Conservation (phyloP, 352 stramenopile genomes). For the Globisporangium nagaii region DNA sequence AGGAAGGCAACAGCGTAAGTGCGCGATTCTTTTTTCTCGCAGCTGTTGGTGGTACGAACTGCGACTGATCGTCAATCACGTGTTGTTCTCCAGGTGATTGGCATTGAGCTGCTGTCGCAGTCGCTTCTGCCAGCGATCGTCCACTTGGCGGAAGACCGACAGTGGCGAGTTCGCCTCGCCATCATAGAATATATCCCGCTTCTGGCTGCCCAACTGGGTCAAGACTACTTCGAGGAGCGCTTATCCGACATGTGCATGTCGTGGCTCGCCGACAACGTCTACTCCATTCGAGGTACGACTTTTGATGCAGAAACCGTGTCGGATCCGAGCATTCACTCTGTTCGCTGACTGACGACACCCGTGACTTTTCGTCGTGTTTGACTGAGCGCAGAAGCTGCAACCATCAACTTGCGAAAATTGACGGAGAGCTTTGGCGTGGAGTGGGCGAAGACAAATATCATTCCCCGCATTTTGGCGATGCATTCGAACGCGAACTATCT, state of each 20-base stretch:
- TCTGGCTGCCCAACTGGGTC: constrained; percentile 93
- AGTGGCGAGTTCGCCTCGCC: constrained; percentile 97
- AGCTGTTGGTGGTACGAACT: too few relatives aligned
- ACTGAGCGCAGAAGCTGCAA: constrained; percentile 79
- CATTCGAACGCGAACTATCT: constrained; percentile 93
- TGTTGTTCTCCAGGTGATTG: constrained; percentile 83
- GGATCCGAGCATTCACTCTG: neutral
- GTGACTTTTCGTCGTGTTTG: neutral
- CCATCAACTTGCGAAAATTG: constrained; percentile 93
- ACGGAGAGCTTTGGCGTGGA: constrained; percentile 94
- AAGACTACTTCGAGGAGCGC: constrained; percentile 95
- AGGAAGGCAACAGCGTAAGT: constrained; percentile 91
- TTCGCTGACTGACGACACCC: neutral
- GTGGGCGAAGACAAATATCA: constrained; percentile 91
- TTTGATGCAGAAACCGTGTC: too few relatives aligned
- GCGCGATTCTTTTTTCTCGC: neutral
- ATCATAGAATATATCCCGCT: constrained; percentile 99
- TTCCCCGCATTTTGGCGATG: constrained; percentile 94
- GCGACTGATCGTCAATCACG: too few relatives aligned
- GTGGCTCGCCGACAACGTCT: constrained; percentile 97
- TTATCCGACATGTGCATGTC: constrained; percentile 94
- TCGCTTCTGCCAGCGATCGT: constrained; percentile 97
- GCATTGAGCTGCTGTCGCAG: constrained; percentile 95
- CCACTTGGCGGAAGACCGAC: constrained; percentile 96
- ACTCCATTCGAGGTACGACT: constrained; percentile 86